Evolutionary conservation across 768 basidiomycete species (phyloP).

Genomic region (Termitomyces eurrhizus): DNA sequence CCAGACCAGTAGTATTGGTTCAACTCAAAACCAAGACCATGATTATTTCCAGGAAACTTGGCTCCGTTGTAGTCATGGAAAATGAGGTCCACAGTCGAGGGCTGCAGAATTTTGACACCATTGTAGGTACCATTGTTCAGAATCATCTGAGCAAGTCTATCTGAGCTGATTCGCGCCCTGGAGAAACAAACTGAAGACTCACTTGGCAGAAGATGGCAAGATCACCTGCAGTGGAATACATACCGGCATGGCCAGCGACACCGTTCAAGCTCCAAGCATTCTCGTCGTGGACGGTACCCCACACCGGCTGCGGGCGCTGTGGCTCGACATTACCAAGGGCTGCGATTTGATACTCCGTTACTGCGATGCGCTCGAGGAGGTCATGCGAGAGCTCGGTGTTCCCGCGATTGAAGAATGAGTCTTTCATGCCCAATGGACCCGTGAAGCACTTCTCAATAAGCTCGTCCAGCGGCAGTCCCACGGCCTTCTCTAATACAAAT

Average conservation of each 20-base stretch:
- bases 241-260: slow-evolving; percentile 24
- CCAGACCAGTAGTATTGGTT: slow-evolving; percentile 26
- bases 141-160: slow-evolving; percentile 19
- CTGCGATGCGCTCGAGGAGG: slow-evolving; percentile 11
- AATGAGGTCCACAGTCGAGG: slow-evolving; percentile 24
- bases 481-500: slow-evolving; percentile 22
- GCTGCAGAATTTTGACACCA: slow-evolving; percentile 19
- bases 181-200: background rate
- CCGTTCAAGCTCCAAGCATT: slow-evolving; percentile 26
- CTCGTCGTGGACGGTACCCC: slow-evolving; percentile 28
- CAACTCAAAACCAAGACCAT: slow-evolving; percentile 25
- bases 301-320: slow-evolving; percentile 22
- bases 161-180: background rate
- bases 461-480: slow-evolving; percentile 17
- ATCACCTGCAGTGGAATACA: slow-evolving; percentile 24
- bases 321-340: slow-evolving; percentile 20
- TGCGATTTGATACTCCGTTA: slow-evolving; percentile 23
- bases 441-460: slow-evolving; percentile 22
- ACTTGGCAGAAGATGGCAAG: slow-evolving; percentile 26
- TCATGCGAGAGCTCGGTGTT: slow-evolving; percentile 12
- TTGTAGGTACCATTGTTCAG: slow-evolving; percentile 26
- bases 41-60: slow-evolving; percentile 23
- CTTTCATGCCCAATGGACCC: slow-evolving; percentile 22
- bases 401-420: slow-evolving; percentile 23
- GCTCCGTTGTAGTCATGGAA: slow-evolving; percentile 23